Evolutionary conservation across 495 filamentous ascomycete genomes (phyloP), one percentile per base, ranked within the genome.

Genomic region (Penicillium bovifimosum): DNA sequence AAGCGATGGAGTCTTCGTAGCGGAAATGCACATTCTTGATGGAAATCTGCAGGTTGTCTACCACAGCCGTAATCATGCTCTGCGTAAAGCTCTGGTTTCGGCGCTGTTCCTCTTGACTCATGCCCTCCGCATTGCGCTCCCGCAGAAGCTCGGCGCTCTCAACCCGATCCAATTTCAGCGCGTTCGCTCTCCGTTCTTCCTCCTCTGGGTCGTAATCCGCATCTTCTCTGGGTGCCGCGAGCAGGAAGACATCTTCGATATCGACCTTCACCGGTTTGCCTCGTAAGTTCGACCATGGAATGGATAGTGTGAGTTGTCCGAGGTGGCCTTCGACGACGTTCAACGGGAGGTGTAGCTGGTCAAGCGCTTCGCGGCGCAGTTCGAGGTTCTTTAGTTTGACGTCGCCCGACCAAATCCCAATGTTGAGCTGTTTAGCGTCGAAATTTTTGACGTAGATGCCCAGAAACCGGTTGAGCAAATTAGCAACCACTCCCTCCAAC

Each of bases 401-500:
- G 73, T 98, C 92, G 48, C 95, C 95, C 6, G 87, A 92, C 93
- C 92, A 98, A 57, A 97, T 96, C 49, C 93, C 93, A 50, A 97
- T 89, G 64, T 96, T 96, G 41, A 98, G 80, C 75, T 98, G 93
- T 58, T 85, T 88, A 16, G 91, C 86, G 68, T 98, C 92, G 65
- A 98, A 97, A 69, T 98, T 98, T 78, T 93, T 91, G 66, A 98
- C 90, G 74, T 97, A 97, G 84, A 97, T 96, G 75, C 95, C 95
- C 82, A 98, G 72, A 73, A 97, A 96, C 72, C 95, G 88, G 74
- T 98, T 98, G 62, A 98, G 85, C 74, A 98, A 77, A 68, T 90
- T 95, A 58, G 93, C 90, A 55, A 85, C 80, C 44, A 86, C 64
- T 34, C 80, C 77, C 67, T 86, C 84, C 62, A 87, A 77, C 84